Evolutionary conservation across 106 monocot genomes (phyloP), one percentile per base, ranked within the genome.

Genomic region (Iris macrosiphon): DNA sequence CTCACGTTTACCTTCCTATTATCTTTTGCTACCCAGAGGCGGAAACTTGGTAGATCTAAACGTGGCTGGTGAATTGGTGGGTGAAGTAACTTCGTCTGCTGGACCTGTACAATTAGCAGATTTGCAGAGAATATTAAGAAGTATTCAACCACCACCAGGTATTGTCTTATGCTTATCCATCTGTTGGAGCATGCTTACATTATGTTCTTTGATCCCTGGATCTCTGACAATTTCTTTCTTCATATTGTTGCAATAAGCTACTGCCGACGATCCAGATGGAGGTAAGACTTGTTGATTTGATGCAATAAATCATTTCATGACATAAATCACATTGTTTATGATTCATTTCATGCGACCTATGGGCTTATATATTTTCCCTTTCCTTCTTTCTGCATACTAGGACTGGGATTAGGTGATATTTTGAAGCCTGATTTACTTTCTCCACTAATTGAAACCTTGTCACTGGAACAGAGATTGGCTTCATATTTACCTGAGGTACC

Each of bases 31-130:
- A 15, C 11, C 33, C 59, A 96, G 95, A 72, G 82, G 80, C 69
- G 89, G 89, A 45, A 96, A 86, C 48, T 72, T 89, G 55, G 80
- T 72, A 63, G 77, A 79, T 56, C 86, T 83, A 65, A 82, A 57
- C 40, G 57, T 82, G 65, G 51, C 74, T 49, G 69, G 72, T 33
- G 86, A 96, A 71, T 50, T 80, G 52, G n/a, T n/a, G n/a, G 58
- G 65, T 59, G 90, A 90, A 59, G 90, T 83, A 9, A 89, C 89
- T 40, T 90, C 84, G 39, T 79, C 85, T 60, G 85, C 79, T 67
- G 86, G 86, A 21, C 90, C 86, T 59, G 96, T 98, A 44, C 86
- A 87, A 41, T 71, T 98, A 61, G 76, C 67, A 67, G 96, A 98
- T 57, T 63, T 98, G 45, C 96, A 87, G 60, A 86, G 96, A 80